Conservation (phyloP, 352 stramenopile species). For the Globisporangium barbulae region DNA sequence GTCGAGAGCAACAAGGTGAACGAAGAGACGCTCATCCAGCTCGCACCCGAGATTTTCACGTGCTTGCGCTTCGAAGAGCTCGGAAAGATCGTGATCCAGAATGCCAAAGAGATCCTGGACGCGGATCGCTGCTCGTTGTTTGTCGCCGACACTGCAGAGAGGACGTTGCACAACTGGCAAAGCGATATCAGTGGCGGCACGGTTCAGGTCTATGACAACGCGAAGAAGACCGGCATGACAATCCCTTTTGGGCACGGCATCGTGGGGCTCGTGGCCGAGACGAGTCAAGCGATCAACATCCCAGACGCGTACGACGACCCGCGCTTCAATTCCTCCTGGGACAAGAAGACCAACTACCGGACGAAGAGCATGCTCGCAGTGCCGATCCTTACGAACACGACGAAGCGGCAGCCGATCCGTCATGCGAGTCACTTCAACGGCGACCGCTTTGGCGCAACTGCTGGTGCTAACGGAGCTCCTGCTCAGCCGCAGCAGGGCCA, state of each 20-base stretch:
- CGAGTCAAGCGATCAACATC: constrained; percentile 59
- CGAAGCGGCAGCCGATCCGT: constrained; percentile 18
- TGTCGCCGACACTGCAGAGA: constrained; percentile 46
- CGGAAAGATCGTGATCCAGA: constrained; percentile 74
- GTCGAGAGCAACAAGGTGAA: constrained; percentile 82
- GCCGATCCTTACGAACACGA: constrained; percentile 56
- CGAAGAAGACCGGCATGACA: constrained; percentile 43
- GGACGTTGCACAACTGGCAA: constrained; percentile 69
- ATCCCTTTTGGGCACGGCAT: constrained; percentile 74
- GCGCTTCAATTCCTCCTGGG: constrained; percentile 75
- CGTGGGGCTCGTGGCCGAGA: constrained; percentile 71
- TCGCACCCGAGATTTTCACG: constrained; percentile 76
- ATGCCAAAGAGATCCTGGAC: constrained; percentile 71
- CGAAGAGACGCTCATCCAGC: constrained; percentile 70
- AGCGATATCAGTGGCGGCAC: constrained; percentile 64
- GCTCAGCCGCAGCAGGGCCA: constrained; percentile 5
- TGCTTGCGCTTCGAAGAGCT: constrained; percentile 78
- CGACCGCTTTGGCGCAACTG: background rate
- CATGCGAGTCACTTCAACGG: constrained; percentile 11
- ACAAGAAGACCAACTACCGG: constrained; percentile 77
- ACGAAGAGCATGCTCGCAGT: constrained; percentile 80
- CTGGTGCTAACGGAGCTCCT: background rate
- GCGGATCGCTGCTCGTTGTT: constrained; percentile 76
- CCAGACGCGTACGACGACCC: constrained; percentile 71
- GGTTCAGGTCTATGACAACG: constrained; percentile 47